Base-by-base conservation (phyloP, 2,329 filamentous ascomycete genomes). In the Myriosclerotinia curreyana region DNA sequence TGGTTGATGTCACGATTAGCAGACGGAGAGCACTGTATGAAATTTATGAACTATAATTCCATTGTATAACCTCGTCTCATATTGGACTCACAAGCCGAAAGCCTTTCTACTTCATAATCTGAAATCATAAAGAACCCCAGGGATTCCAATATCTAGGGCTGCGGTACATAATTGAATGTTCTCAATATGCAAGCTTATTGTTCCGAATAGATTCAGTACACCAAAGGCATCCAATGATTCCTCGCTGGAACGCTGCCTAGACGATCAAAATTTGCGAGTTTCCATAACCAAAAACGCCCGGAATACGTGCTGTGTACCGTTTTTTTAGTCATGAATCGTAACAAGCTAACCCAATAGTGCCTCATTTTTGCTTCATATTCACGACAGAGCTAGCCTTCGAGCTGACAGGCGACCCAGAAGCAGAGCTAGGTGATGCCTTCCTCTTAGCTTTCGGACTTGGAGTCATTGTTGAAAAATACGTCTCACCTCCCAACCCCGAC, bases 351-450 rank as follows among this genome's bases (percentile, higher is more conserved):
- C 31, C 4, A 36, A 3, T 6, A 14, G 25, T 36, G 2, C 42
- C 12, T 69, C 56, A 72, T 51, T 64, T 64, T 42, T 66, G 55
- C 62, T 73, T 73, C 66, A 73, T 71, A 58, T 63, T 70, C 65
- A 71, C 66, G 34, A 69, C 66, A 28, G 65, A 59, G 4, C 64
- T 68, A n/a, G 66, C 67, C 56, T 71, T 72, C 46, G 70, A 72
- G 50, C 69, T 73, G 20, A 62, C 61, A 51, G 69, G 71, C 42
- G 66, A 71, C 22, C 64, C 66, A 17, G 66, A 60, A 28, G 58
- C 40, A n/a, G 67, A 64, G 20, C 61, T 31, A 56, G 64, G 66
- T 22, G 65, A 53, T n/a, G 66, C 48, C 31, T 67, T 69, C 28
- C 67, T 72, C 53, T 44, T 53, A 0, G 31, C 34, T 56, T 65